These are phyloP conservation scores for Nigrograna mackinnonii DNA, from an alignment of 2,329 filamentous ascomycete genomes.

Conservation along the genomic window DNA sequence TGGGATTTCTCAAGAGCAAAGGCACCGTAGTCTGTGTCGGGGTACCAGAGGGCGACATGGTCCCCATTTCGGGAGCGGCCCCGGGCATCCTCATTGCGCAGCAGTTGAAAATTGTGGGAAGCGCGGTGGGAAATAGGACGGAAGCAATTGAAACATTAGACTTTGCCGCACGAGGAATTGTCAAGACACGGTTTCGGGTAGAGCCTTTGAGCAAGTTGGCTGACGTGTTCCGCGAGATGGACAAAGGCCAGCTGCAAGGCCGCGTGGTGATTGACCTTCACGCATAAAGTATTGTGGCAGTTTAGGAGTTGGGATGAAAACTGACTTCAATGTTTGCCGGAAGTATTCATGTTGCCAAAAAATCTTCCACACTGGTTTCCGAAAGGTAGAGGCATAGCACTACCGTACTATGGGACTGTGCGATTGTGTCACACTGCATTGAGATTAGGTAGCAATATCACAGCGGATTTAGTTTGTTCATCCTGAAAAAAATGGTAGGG, in stretches of 20 bases:
- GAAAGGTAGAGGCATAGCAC: no score
- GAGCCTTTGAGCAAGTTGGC: slow-evolving; percentile 54
- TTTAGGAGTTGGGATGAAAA: no score
- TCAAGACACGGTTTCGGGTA: slow-evolving; percentile 52
- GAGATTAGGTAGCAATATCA: no score
- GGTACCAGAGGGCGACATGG: slow-evolving; percentile 51
- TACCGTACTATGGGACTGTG: no score
- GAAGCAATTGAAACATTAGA: slow-evolving; percentile 55
- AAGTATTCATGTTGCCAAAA: no score
- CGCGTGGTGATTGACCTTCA: slow-evolving; percentile 54
- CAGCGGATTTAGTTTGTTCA: no score
- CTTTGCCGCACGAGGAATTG: slow-evolving; percentile 44
- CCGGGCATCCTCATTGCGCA: slow-evolving; percentile 48
- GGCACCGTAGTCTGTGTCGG: slow-evolving; percentile 52
- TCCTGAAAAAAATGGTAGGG: no score
- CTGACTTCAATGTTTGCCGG: no score
- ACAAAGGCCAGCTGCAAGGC: slow-evolving; percentile 47
- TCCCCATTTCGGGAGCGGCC: slow-evolving; percentile 46
- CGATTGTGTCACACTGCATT: no score
- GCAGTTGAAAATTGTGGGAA: slow-evolving; percentile 48
- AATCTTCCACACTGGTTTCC: no score
- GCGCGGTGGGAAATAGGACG: slow-evolving; percentile 50
- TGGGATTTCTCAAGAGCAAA: slow-evolving; percentile 48
- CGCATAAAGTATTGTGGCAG: no score
- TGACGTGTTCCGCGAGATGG: slow-evolving; percentile 51